A percentile compares a stretch with the other conserved stretches of the same genome.
Evolutionary conservation across 2,329 filamentous ascomycete species (phyloP).

Genomic region (Tolypocladium inflatum): DNA sequence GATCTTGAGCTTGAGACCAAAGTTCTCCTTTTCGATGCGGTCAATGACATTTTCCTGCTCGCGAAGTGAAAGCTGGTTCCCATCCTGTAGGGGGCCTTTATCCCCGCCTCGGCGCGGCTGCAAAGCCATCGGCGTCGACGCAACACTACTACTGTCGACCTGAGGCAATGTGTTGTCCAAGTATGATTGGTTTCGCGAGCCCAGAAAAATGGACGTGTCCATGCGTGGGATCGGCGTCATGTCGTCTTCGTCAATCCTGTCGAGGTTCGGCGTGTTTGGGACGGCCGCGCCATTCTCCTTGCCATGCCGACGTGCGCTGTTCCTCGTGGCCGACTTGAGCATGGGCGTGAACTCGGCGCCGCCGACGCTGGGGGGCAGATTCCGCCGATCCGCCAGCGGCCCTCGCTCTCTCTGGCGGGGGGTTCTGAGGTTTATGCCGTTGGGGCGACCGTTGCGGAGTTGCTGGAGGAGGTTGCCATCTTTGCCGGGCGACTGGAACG

Average conservation of each 20-base stretch:
- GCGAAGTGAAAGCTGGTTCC: constrained; percentile 81
- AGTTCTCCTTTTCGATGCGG: constrained; percentile 97
- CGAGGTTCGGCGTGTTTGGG: constrained; percentile 59
- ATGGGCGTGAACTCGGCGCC: constrained; percentile 88
- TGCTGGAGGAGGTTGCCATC: constrained; percentile 60
- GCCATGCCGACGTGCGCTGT: constrained; percentile 55
- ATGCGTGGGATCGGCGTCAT: constrained; percentile 66
- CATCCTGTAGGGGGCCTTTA: constrained; percentile 66
- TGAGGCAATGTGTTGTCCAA: constrained; percentile 65
- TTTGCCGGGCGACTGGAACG: constrained; percentile 73
- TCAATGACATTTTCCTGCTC: constrained; percentile 96
- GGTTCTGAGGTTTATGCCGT: constrained; percentile 54
- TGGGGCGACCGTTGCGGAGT: constrained; percentile 56
- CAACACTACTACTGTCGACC: constrained; percentile 67
- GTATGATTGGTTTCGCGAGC: constrained; percentile 55
- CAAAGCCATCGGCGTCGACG: constrained; percentile 72
- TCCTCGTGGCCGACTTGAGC: constrained; percentile 70
- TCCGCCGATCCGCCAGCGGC: constrained; percentile 62
- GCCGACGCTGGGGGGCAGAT: constrained; percentile 54
- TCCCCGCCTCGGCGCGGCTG: constrained; percentile 53
- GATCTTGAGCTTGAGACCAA: constrained; percentile 91
- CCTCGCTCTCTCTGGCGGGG: constrained; percentile 60
- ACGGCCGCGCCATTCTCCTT: constrained; percentile 52
- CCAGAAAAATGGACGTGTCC: constrained; percentile 62
- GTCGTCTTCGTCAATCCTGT: constrained; percentile 59